Evolutionary conservation across 1,139 yeast species (phyloP).

Genomic region (Suhomyces coccinellae): DNA sequence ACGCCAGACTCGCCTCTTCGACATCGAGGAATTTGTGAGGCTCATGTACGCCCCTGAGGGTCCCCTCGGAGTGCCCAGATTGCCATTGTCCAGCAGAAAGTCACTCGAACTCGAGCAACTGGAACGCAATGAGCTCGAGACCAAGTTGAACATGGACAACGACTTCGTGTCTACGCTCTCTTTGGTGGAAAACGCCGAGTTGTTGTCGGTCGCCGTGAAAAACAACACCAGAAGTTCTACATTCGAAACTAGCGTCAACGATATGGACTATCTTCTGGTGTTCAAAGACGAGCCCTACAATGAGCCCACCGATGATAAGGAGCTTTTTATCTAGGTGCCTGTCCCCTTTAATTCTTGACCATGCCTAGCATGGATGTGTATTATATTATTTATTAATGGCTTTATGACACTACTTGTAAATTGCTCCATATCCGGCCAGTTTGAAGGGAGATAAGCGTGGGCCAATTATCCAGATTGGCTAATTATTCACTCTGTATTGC

Average conservation of each 20-base stretch:
- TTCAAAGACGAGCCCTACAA: conserved; percentile 25
- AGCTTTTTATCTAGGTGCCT: conserved; percentile 1
- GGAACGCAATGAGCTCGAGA: conserved; percentile 18
- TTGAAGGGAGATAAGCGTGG: neutral
- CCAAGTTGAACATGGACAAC: conserved; percentile 10
- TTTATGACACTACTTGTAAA: neutral
- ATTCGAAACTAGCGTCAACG: conserved; percentile 17
- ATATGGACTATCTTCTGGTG: conserved; percentile 21
- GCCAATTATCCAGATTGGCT: too few species aligned
- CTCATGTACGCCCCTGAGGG: conserved; percentile 16
- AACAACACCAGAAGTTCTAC: neutral
- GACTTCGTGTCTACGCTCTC: conserved; percentile 9
- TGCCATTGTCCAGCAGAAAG: conserved; percentile 27
- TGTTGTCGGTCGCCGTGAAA: conserved; percentile 19
- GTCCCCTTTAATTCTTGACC: conserved; percentile 2
- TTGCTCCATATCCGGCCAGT: neutral
- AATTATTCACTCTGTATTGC: too few species aligned
- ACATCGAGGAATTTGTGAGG: conserved; percentile 25
- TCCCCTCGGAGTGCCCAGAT: conserved; percentile 12
- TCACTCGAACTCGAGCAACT: conserved; percentile 28
- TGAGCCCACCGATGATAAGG: conserved; percentile 3
- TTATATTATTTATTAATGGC: neutral
- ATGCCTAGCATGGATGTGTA: conserved; percentile 1
- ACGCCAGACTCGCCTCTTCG: conserved; percentile 26
- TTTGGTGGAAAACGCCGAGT: conserved; percentile 30